phyloP scores from a whole-genome alignment of 495 filamentous ascomycete genomes.

The Arthonia radiata region DNA sequence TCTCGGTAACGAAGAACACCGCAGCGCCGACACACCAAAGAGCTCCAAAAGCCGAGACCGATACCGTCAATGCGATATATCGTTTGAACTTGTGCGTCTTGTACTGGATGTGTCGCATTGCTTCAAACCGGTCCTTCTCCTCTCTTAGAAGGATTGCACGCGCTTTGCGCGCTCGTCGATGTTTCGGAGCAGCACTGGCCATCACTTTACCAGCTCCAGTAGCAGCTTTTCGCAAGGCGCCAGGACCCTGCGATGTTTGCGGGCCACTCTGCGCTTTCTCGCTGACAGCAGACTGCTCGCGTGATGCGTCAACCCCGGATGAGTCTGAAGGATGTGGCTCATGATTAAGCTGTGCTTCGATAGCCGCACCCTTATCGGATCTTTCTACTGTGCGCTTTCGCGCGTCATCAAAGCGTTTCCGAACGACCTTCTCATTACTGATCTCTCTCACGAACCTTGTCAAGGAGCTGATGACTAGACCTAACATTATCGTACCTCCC shows the following conservation, averaged over 20 bases:
- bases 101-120: slow-evolving; percentile 17
- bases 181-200: too few species aligned
- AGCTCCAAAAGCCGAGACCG: slow-evolving; percentile 13
- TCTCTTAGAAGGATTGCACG: slow-evolving; percentile 14
- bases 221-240: too few species aligned
- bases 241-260: too few species aligned
- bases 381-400: slow-evolving; percentile 30
- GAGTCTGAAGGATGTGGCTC: too few species aligned
- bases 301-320: too few species aligned
- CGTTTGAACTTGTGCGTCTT: slow-evolving; percentile 14
- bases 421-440: slow-evolving; percentile 39
- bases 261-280: too few species aligned
- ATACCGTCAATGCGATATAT: slow-evolving; percentile 14
- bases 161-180: slow-evolving; percentile 11
- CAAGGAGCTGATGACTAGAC: slow-evolving; percentile 18
- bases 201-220: too few species aligned
- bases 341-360: too few species aligned
- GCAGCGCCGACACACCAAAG: slow-evolving; percentile 19
- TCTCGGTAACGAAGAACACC: slow-evolving; percentile 18
- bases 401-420: slow-evolving; percentile 31
- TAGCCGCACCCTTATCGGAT: slow-evolving; percentile 14
- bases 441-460: slow-evolving; percentile 33
- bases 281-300: too few species aligned
- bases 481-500: slow-evolving; percentile 20
- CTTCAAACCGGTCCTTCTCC: slow-evolving; percentile 19